These are phyloP conservation scores for Ampelocalamus luodianensis DNA, from an alignment of 176 grass and related monocot genomes.

Conservation along the genomic window DNA sequence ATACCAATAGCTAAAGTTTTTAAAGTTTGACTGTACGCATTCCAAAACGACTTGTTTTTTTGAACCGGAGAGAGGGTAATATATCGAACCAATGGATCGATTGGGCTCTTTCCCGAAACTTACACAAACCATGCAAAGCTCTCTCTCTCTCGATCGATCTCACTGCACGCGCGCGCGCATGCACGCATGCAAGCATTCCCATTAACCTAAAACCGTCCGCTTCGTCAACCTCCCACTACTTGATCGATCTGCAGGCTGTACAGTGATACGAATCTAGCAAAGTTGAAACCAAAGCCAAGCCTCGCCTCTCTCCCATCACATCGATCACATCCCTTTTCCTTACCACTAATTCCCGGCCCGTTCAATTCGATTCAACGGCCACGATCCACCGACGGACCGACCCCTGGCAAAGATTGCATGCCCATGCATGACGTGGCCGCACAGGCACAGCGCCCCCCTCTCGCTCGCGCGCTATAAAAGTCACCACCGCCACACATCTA, in stretches of 20 bases:
- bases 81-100: too few relatives aligned
- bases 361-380: conserved; percentile 16
- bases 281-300: too few relatives aligned
- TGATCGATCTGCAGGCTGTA: too few relatives aligned
- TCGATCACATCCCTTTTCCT: background rate
- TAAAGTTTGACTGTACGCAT: too few relatives aligned
- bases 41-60: too few relatives aligned
- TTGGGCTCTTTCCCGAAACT: too few relatives aligned
- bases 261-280: too few relatives aligned
- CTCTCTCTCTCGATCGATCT: background rate
- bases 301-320: too few relatives aligned
- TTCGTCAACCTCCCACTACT: conserved; percentile 23
- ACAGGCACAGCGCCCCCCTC: background rate
- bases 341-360: background rate
- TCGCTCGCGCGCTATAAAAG: conserved; percentile 41
- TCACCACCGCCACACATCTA: background rate
- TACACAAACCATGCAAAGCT: too few relatives aligned
- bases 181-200: background rate
- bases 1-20: too few relatives aligned
- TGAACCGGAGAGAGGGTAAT: too few relatives aligned
- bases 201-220: conserved; percentile 8
- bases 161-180: background rate
- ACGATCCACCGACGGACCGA: conserved; percentile 25
- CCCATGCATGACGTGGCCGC: conserved; percentile 16
- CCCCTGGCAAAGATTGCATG: background rate